Evolutionary conservation across 2,329 filamentous ascomycete species (phyloP).

Genomic region (Apiospora koreana): DNA sequence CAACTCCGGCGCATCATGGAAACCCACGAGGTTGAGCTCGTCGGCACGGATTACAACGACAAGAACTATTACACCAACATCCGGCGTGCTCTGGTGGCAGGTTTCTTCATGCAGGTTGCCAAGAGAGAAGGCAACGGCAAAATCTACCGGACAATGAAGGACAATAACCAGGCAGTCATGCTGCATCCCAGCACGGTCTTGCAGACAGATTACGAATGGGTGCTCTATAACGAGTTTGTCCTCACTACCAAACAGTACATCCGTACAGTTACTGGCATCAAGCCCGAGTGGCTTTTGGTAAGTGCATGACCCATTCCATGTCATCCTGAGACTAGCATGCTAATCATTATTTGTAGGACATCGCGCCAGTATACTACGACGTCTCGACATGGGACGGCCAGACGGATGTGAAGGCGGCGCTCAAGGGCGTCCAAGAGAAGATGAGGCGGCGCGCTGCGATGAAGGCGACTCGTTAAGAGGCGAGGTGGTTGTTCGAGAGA

Average conservation of each 20-base stretch:
- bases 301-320: constrained; percentile 32
- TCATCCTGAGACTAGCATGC: not conserved
- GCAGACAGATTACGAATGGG: constrained; percentile 89
- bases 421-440: constrained; percentile 60
- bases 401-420: constrained; percentile 77
- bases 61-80: constrained; percentile 99
- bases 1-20: constrained; percentile 98
- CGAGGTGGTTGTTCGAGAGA: not conserved
- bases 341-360: constrained; percentile 61
- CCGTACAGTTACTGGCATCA: constrained; percentile 86
- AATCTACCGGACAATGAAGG: constrained; percentile 93
- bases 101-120: constrained; percentile 99
- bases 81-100: constrained; percentile 83
- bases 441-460: constrained; percentile 60
- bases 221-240: constrained; percentile 98
- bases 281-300: constrained; percentile 92
- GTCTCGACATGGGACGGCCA: constrained; percentile 74
- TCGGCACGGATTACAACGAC: constrained; percentile 88
- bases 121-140: constrained; percentile 89
- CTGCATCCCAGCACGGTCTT: constrained; percentile 93
- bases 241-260: constrained; percentile 98
- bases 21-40: constrained; percentile 78
- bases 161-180: constrained; percentile 90
- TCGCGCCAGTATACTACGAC: constrained; percentile 92
- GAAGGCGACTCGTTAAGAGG: constrained; percentile 44